phyloP scores from a whole-genome alignment of 768 basidiomycete species.

The Mycena galericulata region DNA sequence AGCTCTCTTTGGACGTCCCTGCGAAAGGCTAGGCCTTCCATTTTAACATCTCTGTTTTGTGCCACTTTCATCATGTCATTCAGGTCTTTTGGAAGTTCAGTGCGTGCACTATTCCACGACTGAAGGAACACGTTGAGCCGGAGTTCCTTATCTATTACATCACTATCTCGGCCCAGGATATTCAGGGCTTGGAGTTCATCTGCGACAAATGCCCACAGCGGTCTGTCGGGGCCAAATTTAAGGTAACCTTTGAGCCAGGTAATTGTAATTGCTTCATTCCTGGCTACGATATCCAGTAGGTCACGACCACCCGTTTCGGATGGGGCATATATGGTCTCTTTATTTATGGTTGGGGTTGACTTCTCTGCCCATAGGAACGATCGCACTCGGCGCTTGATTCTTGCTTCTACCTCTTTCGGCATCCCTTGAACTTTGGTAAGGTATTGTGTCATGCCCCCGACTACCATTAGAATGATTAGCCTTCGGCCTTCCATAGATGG shows the following conservation, averaged over 20 bases:
- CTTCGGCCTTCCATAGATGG: constrained; percentile 30
- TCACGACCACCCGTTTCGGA: constrained; percentile 13
- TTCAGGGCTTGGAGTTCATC: not conserved
- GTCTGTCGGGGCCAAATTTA: not conserved
- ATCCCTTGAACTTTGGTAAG: constrained; percentile 40
- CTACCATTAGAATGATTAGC: constrained; percentile 35
- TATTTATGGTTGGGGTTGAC: not conserved
- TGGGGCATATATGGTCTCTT: constrained; percentile 1
- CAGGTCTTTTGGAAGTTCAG: not conserved
- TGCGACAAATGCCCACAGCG: not conserved
- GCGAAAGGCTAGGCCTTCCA: constrained; percentile 20
- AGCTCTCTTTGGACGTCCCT: no score
- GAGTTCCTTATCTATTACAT: not conserved
- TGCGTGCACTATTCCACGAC: no score
- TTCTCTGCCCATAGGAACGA: constrained; percentile 17
- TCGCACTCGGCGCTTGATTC: not conserved
- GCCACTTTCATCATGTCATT: constrained; percentile 4
- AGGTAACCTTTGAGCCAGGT: constrained; percentile 26
- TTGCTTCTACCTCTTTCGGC: constrained; percentile 31
- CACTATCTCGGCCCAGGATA: not conserved
- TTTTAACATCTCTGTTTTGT: not conserved
- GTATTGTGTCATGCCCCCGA: constrained; percentile 40
- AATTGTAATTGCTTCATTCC: constrained; percentile 31
- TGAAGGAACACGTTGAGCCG: no score
- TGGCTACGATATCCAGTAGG: constrained; percentile 2